Evolutionary conservation across 768 basidiomycete species (phyloP).

Genomic region (Tylopilus sp.): DNA sequence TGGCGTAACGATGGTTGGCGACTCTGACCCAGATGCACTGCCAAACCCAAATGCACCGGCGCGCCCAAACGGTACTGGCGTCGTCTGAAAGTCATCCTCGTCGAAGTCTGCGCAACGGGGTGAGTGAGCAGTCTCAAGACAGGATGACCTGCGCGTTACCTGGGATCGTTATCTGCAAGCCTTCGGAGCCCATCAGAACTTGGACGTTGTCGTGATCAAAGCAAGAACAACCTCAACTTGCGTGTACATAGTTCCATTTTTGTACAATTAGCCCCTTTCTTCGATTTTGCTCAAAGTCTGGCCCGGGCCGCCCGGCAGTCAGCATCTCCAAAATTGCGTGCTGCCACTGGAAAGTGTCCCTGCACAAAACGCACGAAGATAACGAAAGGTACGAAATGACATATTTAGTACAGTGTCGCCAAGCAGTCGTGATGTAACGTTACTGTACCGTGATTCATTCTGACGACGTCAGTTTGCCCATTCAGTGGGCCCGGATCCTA

Average conservation of each 20-base stretch:
- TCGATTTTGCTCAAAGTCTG: no score
- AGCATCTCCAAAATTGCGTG: no score
- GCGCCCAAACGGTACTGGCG: constrained; percentile 70
- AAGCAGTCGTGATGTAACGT: no score
- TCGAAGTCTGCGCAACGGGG: constrained; percentile 61
- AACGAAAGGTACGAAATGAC: no score
- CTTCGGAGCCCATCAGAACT: constrained; percentile 35
- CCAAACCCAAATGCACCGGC: constrained; percentile 47
- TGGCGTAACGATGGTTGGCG: constrained; percentile 60
- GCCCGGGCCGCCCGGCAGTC: no score
- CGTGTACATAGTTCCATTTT: constrained; percentile 6
- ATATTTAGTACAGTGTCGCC: no score
- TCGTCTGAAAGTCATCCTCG: constrained; percentile 64
- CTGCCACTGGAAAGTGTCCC: no score
- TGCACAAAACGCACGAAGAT: no score
- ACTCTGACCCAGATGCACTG: constrained; percentile 55
- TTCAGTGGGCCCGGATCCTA: no score
- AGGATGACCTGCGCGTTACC: constrained; percentile 27
- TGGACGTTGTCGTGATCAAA: constrained; percentile 4
- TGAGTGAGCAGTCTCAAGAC: neutral
- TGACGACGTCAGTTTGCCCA: no score
- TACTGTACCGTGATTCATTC: no score
- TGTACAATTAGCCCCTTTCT: constrained; percentile 11
- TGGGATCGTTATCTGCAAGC: constrained; percentile 47
- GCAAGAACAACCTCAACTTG: constrained; percentile 1